Percentiles rank a stretch among this genome's conserved stretches.
These are phyloP conservation scores for Escallonia rubra DNA, from an alignment of 129 eudicot species.

Conservation along the genomic window DNA sequence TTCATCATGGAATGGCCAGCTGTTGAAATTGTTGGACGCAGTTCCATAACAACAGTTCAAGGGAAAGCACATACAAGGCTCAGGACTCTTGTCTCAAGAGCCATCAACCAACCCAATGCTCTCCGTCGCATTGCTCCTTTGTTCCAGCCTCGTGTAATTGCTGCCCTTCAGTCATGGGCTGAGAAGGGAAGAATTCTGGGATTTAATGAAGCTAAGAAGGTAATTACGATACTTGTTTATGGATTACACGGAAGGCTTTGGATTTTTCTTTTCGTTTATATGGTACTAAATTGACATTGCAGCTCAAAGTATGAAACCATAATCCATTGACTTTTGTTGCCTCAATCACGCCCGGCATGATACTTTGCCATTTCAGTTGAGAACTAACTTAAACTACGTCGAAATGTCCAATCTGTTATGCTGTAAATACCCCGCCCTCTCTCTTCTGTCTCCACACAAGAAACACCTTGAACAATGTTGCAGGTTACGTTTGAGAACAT, in stretches of 20 bases:
- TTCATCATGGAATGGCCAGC: constrained; percentile 34
- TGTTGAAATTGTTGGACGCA: constrained; percentile 23
- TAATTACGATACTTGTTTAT: not conserved
- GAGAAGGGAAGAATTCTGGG: constrained; percentile 26
- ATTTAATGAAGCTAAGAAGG: constrained; percentile 43
- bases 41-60: constrained; percentile 34
- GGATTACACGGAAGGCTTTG: no score
- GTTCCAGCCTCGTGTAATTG: constrained; percentile 50
- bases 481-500: constrained; percentile 40
- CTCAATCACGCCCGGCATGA: no score
- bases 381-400: no score
- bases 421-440: no score
- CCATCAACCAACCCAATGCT: constrained; percentile 58
- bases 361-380: no score
- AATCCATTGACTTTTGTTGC: no score
- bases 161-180: constrained; percentile 57
- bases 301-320: no score
- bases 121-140: constrained; percentile 42
- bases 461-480: not conserved
- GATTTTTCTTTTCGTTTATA: no score
- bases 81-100: constrained; percentile 38
- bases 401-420: no score
- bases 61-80: constrained; percentile 43
- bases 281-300: no score
- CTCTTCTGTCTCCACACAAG: no score